Evolutionary conservation across 768 basidiomycete genomes (phyloP).

Genomic region (Cyathus striatus): DNA sequence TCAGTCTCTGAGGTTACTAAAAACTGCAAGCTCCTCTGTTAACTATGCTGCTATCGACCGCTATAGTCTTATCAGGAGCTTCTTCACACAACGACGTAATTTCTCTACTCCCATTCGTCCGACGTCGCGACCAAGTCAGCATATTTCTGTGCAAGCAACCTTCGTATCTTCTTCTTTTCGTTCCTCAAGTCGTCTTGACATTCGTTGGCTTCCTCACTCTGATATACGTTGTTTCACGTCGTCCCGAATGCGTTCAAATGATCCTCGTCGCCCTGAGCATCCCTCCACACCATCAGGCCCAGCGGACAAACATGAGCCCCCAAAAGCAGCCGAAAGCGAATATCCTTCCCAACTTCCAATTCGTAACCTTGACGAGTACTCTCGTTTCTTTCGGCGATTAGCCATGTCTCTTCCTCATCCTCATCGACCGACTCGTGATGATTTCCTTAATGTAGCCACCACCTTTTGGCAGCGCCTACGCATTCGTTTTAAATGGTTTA

Average conservation of each 20-base stretch:
- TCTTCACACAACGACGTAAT: slow-evolving; percentile 39
- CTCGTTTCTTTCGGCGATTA: slow-evolving; percentile 76
- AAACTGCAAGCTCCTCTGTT: neutral
- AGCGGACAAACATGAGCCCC: neutral
- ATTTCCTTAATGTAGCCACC: slow-evolving; percentile 80
- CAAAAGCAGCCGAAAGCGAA: neutral
- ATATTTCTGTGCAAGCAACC: too few relatives aligned
- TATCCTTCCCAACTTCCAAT: slow-evolving; percentile 3
- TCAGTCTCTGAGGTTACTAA: neutral
- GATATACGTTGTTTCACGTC: too few relatives aligned
- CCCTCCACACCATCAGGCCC: neutral
- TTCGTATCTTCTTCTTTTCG: too few relatives aligned
- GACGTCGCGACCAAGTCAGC: too few relatives aligned
- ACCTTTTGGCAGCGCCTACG: slow-evolving; percentile 88
- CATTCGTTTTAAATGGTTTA: slow-evolving; percentile 97
- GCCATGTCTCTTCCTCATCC: slow-evolving; percentile 73
- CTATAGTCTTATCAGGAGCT: slow-evolving; percentile 52
- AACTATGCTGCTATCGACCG: slow-evolving; percentile 39
- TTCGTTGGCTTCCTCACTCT: too few relatives aligned
- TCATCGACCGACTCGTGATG: slow-evolving; percentile 80
- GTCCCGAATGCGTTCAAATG: too few relatives aligned
- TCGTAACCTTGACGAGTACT: slow-evolving; percentile 59
- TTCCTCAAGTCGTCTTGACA: too few relatives aligned
- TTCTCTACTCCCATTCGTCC: neutral
- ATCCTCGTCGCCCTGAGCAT: too few relatives aligned